Evolutionary conservation across 495 filamentous ascomycete species (phyloP), one percentile per base, ranked within the genome.

Genomic region (Cladorrhinum samala): DNA sequence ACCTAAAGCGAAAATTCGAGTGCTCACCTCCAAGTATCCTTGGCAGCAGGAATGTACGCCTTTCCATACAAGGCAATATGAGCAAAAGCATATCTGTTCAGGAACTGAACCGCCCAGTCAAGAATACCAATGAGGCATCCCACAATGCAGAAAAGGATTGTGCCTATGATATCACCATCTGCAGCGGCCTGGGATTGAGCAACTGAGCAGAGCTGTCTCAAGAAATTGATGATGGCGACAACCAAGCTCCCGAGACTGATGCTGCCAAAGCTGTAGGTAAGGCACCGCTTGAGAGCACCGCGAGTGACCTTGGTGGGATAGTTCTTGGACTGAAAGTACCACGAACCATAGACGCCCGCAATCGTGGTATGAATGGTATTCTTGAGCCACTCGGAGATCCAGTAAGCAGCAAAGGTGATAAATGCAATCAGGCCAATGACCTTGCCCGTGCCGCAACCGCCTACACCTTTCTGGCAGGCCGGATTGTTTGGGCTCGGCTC

Each of bases 1-100:
- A 23, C 5, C 24, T 0, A 16, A 27, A 2, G 21, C n/a, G 21
- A 50, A 3, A 13, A 43, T 16, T 23, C 5, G 50, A 5, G 9
- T 1, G 69, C 72, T 67, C 55, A 78, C 75, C 58, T 82, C 87
- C 88, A 93, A 0, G 88, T 95, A 60, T 89, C 88, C 65, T 92
- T 95, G 2, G 90, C 91, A 2, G 89, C 83, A 3, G 82, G 77
- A 49, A 95, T 78, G 63, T 95, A 96, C 0, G 85, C 68, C 61
- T 93, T 91, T 20, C 91, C 91, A 63, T 96, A 95, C 1, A 96
- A 74, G 0, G 92, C 90, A 61, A 97, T 95, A 67, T 95, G 85
- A 17, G 83, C 88, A 69, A 95, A 96, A 0, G 89, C 91, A 58
- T 95, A 96, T 59, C 88, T 69, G 60, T 87, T 87, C 61, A 89